These are phyloP conservation scores for Fonsecaea erecta DNA, from an alignment of 2,329 filamentous ascomycete species.

Conservation along the genomic window DNA sequence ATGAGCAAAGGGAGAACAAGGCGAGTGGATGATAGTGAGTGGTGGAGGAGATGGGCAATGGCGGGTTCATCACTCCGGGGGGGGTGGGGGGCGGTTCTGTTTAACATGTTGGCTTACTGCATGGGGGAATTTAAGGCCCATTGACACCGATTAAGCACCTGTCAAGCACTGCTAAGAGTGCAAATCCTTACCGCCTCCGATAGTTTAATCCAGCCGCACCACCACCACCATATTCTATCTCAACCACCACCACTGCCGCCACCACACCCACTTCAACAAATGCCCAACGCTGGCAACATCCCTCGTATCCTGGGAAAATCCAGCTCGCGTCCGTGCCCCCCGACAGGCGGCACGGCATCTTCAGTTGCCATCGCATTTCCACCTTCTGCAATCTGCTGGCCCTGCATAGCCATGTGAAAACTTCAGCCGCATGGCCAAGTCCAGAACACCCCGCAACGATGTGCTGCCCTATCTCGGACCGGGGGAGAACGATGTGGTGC, in stretches of 20 bases:
- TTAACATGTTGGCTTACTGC: not conserved
- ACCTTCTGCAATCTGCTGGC: not conserved
- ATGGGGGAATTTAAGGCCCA: not conserved
- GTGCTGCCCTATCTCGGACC: not conserved
- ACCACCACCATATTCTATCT: not conserved
- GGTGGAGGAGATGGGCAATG: not conserved
- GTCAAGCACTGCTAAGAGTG: not conserved
- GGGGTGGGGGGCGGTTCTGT: not conserved
- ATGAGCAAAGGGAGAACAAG: too few relatives aligned
- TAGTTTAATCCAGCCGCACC: slow-evolving; percentile 1
- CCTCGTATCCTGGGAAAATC: too few relatives aligned
- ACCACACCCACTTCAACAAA: not conserved
- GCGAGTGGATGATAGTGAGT: not conserved
- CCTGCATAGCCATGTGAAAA: not conserved
- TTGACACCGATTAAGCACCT: not conserved
- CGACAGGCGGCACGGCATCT: not conserved
- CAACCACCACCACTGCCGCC: not conserved
- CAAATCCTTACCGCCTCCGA: not conserved
- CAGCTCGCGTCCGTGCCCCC: not conserved
- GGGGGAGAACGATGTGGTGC: not conserved
- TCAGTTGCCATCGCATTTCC: not conserved
- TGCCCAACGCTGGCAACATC: not conserved
- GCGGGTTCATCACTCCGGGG: not conserved
- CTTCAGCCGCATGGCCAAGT: not conserved
- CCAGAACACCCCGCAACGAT: not conserved